phyloP scores from a whole-genome alignment of 495 filamentous ascomycete species.

The Pseudotulostoma volvatum region DNA sequence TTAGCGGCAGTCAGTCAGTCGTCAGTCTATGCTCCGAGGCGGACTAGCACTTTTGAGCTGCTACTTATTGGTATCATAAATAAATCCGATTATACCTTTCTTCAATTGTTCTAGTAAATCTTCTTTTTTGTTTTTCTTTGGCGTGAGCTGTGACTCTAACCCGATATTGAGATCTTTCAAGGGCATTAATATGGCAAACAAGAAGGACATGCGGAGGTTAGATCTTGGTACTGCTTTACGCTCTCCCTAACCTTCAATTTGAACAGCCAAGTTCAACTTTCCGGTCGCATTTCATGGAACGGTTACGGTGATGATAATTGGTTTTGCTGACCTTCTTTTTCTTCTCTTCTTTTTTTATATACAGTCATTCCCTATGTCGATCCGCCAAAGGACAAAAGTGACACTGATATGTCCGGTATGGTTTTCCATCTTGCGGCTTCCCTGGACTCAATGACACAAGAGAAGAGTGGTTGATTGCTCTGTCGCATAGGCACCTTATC shows the following conservation, averaged over 20 bases:
- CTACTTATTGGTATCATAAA: too few species aligned
- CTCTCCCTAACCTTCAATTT: neutral
- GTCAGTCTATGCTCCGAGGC: too few species aligned
- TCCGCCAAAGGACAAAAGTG: slow-evolving; percentile 36
- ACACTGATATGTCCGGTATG: slow-evolving; percentile 38
- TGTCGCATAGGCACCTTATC: slow-evolving; percentile 44
- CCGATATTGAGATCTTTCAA: too few species aligned
- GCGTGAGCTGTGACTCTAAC: too few species aligned
- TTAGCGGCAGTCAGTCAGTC: too few species aligned
- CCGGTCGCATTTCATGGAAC: neutral
- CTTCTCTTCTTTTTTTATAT: slow-evolving; percentile 2
- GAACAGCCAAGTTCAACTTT: neutral
- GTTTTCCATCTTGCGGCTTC: neutral
- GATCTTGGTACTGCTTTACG: slow-evolving; percentile 53
- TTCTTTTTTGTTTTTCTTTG: too few species aligned
- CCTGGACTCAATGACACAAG: neutral
- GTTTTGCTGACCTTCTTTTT: slow-evolving; percentile 7
- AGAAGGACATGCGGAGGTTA: slow-evolving; percentile 72
- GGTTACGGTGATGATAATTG: neutral
- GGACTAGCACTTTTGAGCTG: too few species aligned
- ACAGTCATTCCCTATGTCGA: slow-evolving; percentile 48
- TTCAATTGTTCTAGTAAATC: too few species aligned
- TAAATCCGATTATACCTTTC: too few species aligned
- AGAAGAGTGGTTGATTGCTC: slow-evolving; percentile 6
- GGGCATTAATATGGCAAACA: slow-evolving; percentile 55